These are phyloP conservation scores for Carex scoparia DNA, from an alignment of 176 grass and related monocot genomes.

Conservation along the genomic window DNA sequence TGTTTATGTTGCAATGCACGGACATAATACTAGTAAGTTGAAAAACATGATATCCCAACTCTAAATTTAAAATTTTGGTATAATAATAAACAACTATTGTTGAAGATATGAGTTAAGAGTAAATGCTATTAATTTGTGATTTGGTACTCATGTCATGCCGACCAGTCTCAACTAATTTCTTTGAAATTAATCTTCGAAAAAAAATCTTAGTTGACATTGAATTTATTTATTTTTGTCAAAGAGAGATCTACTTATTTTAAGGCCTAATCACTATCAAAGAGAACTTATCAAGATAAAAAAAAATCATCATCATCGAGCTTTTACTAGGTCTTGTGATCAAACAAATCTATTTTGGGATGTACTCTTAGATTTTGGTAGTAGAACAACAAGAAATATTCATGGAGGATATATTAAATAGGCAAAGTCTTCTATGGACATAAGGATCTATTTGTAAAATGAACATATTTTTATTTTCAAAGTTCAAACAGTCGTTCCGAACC, in stretches of 20 bases:
- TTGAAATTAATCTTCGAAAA: constrained; percentile 7
- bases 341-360: not conserved
- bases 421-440: too few relatives aligned
- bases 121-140: constrained; percentile 1
- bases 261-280: not conserved
- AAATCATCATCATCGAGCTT: not conserved
- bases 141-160: too few relatives aligned
- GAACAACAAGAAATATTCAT: not conserved
- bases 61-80: not conserved
- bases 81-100: not conserved
- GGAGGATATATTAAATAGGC: not conserved
- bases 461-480: too few relatives aligned
- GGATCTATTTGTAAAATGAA: too few relatives aligned
- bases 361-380: not conserved
- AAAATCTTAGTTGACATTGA: not conserved
- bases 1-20: too few relatives aligned
- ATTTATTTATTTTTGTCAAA: not conserved
- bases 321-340: not conserved
- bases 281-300: not conserved
- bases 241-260: not conserved
- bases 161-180: not conserved
- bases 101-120: constrained; percentile 1
- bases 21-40: not conserved
- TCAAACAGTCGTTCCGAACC: too few relatives aligned
- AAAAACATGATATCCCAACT: not conserved